Conservation (phyloP, 2,329 filamentous ascomycete species). For the Thielaviopsis ethacetica region DNA sequence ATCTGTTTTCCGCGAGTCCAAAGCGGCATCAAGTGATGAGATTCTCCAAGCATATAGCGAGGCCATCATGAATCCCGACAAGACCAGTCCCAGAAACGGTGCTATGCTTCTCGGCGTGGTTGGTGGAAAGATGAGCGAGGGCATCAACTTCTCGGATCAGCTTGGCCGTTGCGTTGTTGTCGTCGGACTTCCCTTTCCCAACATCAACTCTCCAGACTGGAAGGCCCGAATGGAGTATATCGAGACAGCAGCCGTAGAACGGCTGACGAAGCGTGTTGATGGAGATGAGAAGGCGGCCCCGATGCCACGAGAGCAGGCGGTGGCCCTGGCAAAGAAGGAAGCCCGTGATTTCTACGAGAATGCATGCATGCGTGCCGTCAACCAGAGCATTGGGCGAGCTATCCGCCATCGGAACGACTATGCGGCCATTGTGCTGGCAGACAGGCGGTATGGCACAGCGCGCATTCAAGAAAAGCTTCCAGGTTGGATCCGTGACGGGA, state of each 20-base stretch:
- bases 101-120: conserved; percentile 80
- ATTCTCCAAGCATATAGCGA: conserved; percentile 57
- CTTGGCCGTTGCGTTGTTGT: conserved; percentile 81
- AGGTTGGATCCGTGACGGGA: conserved; percentile 66
- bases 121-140: conserved; percentile 87
- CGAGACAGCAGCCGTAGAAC: conserved; percentile 29
- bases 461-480: conserved; percentile 69
- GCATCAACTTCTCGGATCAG: conserved; percentile 91
- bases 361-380: conserved; percentile 88
- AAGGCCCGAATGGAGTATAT: conserved; percentile 82
- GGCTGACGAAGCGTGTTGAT: conserved; percentile 6
- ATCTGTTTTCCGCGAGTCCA: conserved; percentile 41
- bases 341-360: conserved; percentile 82
- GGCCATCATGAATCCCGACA: conserved; percentile 34
- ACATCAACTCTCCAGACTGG: conserved; percentile 80
- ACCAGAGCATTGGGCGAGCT: conserved; percentile 86
- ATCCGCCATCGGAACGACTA: conserved; percentile 83
- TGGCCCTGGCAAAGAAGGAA: conserved; percentile 31
- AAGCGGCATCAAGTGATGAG: conserved; percentile 44
- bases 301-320: conserved; percentile 15
- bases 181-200: conserved; percentile 87
- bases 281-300: not conserved
- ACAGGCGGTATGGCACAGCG: conserved; percentile 58
- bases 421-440: conserved; percentile 74
- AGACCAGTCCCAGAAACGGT: conserved; percentile 30